A percentile compares a stretch with the other conserved stretches of the same genome.
Conservation (phyloP, 805 yeast genomes). For the Torulaspora maleeae region DNA sequence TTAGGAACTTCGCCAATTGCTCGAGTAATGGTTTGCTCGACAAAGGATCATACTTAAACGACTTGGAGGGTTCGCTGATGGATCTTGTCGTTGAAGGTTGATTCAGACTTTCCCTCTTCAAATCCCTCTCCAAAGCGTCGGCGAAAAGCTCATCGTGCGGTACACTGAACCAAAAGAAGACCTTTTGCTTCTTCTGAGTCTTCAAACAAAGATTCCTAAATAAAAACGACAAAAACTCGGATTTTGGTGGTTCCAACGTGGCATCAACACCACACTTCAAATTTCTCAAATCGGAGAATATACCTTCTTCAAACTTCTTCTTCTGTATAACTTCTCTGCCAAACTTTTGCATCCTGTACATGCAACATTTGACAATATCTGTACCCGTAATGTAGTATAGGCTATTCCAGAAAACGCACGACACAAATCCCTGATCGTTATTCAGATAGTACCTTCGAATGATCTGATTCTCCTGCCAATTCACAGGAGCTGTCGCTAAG, state of each 20-base stretch:
- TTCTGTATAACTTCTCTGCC: constrained; percentile 81
- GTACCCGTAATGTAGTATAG: constrained; percentile 91
- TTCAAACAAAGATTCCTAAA: constrained; percentile 82
- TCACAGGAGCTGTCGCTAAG: constrained; percentile 88
- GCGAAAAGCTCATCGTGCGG: constrained; percentile 89
- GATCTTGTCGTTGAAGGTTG: constrained; percentile 72
- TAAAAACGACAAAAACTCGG: constrained; percentile 75
- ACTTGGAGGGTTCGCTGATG: constrained; percentile 68
- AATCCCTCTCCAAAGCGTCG: constrained; percentile 89
- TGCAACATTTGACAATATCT: constrained; percentile 88
- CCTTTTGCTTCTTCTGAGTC: constrained; percentile 95
- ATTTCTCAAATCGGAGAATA: constrained; percentile 83
- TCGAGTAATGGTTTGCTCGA: constrained; percentile 42
- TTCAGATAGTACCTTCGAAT: constrained; percentile 80
- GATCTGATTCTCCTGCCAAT: constrained; percentile 85
- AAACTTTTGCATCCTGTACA: constrained; percentile 82
- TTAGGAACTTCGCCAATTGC: constrained; percentile 47
- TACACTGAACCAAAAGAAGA: constrained; percentile 93
- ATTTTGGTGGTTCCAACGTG: constrained; percentile 78
- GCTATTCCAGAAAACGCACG: constrained; percentile 89
- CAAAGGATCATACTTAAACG: constrained; percentile 62
- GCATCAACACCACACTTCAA: constrained; percentile 86
- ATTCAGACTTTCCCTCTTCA: constrained; percentile 63
- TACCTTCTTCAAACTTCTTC: constrained; percentile 95
- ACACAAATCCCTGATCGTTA: constrained; percentile 86